These are phyloP conservation scores for Venturia effusa DNA, from an alignment of 2,329 filamentous ascomycete genomes.

Conservation along the genomic window DNA sequence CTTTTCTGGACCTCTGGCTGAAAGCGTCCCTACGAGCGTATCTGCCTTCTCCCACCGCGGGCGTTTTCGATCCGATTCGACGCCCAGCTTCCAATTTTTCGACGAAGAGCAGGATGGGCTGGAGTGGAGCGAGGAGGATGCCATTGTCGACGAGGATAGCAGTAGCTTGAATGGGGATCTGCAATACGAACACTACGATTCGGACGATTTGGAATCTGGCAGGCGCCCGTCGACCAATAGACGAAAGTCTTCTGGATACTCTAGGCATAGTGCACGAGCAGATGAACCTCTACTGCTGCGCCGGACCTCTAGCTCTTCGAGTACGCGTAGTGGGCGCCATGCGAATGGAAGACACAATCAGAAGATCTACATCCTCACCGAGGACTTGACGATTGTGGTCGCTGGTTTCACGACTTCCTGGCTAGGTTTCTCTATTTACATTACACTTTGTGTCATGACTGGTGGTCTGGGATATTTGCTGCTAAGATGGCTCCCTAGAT, in stretches of 20 bases:
- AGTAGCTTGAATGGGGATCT: constrained; percentile 21
- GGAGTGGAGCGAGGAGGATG: constrained; percentile 15
- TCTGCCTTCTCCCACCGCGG: constrained; percentile 78
- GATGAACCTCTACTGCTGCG: constrained; percentile 53
- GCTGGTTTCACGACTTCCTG: constrained; percentile 77
- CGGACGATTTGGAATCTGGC: constrained; percentile 31
- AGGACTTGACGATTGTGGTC: constrained; percentile 88
- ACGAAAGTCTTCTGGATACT: constrained; percentile 54
- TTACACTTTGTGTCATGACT: constrained; percentile 59
- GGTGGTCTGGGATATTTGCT: constrained; percentile 72
- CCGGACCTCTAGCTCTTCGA: neutral
- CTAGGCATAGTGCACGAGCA: constrained; percentile 45
- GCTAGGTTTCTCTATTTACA: constrained; percentile 58
- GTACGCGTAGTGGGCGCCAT: constrained; percentile 8
- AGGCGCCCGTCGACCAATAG: constrained; percentile 26
- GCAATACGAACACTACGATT: constrained; percentile 22
- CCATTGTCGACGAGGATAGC: constrained; percentile 9
- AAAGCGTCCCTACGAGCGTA: constrained; percentile 88
- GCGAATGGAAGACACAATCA: constrained; percentile 59
- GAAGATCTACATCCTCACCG: constrained; percentile 85
- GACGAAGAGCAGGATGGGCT: constrained; percentile 49
- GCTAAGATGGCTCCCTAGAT: constrained; percentile 80
- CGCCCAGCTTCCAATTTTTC: constrained; percentile 81
- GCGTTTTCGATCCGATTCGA: constrained; percentile 69
- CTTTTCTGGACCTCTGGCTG: constrained; percentile 85